Evolutionary conservation across 2,329 filamentous ascomycete species (phyloP).

Genomic region (Arachnomyces sp.): DNA sequence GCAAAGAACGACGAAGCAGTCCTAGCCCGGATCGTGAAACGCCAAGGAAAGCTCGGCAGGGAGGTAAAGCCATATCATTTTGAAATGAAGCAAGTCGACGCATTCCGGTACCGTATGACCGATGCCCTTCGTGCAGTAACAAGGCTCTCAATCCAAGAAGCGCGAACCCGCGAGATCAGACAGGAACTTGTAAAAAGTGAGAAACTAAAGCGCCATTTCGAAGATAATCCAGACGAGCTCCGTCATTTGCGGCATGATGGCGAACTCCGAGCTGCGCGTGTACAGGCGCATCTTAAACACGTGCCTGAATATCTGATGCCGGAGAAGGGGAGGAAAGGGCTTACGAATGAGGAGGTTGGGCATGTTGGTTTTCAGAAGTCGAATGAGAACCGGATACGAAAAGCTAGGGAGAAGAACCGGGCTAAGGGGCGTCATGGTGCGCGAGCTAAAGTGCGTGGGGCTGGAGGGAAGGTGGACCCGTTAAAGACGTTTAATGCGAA

Average conservation of each 20-base stretch:
- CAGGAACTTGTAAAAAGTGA: slow-evolving; percentile 89
- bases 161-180: slow-evolving; percentile 75
- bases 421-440: slow-evolving; percentile 23
- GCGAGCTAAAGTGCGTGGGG: slow-evolving; percentile 41
- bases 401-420: slow-evolving; percentile 38
- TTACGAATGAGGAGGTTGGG: slow-evolving; percentile 59
- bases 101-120: slow-evolving; percentile 89
- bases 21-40: slow-evolving; percentile 66
- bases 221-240: slow-evolving; percentile 88
- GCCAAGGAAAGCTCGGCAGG: slow-evolving; percentile 69
- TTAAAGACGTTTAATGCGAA: slow-evolving; percentile 77
- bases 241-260: slow-evolving; percentile 82
- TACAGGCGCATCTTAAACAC: slow-evolving; percentile 85
- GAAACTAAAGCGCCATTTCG: slow-evolving; percentile 89
- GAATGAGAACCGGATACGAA: slow-evolving; percentile 45
- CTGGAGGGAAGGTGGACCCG: slow-evolving; percentile 66
- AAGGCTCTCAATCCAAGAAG: slow-evolving; percentile 79
- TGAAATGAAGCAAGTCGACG: slow-evolving; percentile 87
- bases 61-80: slow-evolving; percentile 87
- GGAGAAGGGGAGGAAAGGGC: slow-evolving; percentile 60
- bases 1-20: slow-evolving; percentile 79
- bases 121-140: slow-evolving; percentile 88
- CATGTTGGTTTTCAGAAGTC: slow-evolving; percentile 60
- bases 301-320: slow-evolving; percentile 91
- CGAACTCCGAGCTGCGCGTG: slow-evolving; percentile 71